phyloP scores from a whole-genome alignment of 2,329 filamentous ascomycete genomes.

The Diaporthe capsici region DNA sequence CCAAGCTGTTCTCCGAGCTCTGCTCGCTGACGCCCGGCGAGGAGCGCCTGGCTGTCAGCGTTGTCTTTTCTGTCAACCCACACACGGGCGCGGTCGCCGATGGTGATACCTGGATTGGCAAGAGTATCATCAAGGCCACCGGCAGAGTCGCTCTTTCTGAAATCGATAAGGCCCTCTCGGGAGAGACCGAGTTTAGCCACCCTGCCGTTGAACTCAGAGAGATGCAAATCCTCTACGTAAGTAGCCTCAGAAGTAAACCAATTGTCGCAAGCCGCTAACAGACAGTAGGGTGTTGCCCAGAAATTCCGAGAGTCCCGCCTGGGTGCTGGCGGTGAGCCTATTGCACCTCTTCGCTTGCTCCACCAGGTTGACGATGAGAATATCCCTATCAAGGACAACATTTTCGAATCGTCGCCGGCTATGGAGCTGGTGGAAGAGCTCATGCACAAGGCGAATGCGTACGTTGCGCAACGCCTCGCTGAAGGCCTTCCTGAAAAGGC shows the following conservation, averaged over 20 bases:
- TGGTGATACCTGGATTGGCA: conserved; percentile 93
- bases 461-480: conserved; percentile 87
- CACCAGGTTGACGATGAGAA: conserved; percentile 98
- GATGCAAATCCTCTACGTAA: conserved; percentile 82
- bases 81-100: conserved; percentile 84
- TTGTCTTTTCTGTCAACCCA: conserved; percentile 91
- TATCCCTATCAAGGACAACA: conserved; percentile 94
- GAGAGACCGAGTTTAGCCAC: conserved; percentile 73
- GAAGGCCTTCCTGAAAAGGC: conserved; percentile 90
- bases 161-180: conserved; percentile 85
- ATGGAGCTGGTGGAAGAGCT: conserved; percentile 97
- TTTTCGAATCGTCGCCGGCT: conserved; percentile 90
- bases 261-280: conserved; percentile 43
- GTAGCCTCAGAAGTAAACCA: conserved; percentile 46
- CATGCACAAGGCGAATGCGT: conserved; percentile 91
- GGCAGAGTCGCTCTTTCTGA: conserved; percentile 89
- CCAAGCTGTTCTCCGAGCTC: conserved; percentile 86
- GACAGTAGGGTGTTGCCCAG: conserved; percentile 77
- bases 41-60: conserved; percentile 91
- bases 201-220: conserved; percentile 79
- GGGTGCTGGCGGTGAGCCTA: conserved; percentile 81
- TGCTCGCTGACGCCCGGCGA: conserved; percentile 90
- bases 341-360: conserved; percentile 88
- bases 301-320: conserved; percentile 93
- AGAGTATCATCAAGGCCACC: conserved; percentile 91